Percentiles rank a stretch among this genome's conserved stretches.
phyloP scores from a whole-genome alignment of 2,329 filamentous ascomycete genomes.

The Coniochaeta sp. region DNA sequence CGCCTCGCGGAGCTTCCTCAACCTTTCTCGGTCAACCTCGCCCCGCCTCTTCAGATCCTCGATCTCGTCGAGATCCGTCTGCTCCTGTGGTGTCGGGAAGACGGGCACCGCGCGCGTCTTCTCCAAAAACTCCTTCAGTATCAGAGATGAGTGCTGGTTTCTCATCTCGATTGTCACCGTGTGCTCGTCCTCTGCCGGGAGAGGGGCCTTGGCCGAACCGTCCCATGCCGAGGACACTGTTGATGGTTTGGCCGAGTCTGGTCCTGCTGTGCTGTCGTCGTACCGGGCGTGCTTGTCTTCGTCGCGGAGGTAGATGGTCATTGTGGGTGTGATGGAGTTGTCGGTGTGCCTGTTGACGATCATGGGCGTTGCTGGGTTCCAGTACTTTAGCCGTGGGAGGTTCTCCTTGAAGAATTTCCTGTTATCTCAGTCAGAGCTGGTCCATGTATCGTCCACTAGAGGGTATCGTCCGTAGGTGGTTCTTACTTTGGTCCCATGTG shows the following conservation, averaged over 20 bases:
- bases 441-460: neutral
- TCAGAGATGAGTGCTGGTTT: conserved; percentile 50
- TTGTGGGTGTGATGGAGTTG: conserved; percentile 47
- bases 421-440: conserved; percentile 22
- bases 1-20: conserved; percentile 45
- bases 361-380: conserved; percentile 83
- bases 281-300: conserved; percentile 3
- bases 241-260: neutral
- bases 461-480: conserved; percentile 20
- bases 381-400: conserved; percentile 84
- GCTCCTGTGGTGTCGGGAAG: conserved; percentile 51
- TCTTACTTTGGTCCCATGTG: conserved; percentile 66
- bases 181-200: conserved; percentile 40
- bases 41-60: conserved; percentile 45
- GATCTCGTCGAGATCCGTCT: conserved; percentile 48
- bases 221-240: conserved; percentile 33
- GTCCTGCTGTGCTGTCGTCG: neutral
- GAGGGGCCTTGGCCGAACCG: conserved; percentile 40
- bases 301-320: conserved; percentile 58
- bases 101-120: conserved; percentile 55
- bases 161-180: conserved; percentile 57
- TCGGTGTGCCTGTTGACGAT: conserved; percentile 64
- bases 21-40: conserved; percentile 46
- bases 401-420: conserved; percentile 86
- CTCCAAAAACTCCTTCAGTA: conserved; percentile 54